Base-by-base conservation (phyloP, 306 rosid species). In the Pueraria montana region DNA sequence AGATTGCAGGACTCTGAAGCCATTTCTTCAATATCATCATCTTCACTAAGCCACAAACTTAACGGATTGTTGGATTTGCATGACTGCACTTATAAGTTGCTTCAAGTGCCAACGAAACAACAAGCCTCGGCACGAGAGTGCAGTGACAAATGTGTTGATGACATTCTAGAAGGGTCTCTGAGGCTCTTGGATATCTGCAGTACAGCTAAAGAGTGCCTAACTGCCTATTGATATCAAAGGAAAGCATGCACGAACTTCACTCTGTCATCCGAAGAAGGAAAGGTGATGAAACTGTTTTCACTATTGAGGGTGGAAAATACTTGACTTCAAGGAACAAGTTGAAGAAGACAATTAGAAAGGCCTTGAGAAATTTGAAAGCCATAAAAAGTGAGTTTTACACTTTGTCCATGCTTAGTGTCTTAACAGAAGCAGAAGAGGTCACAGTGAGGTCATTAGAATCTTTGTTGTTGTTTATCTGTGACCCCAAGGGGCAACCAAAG, bases 151-250 rank as follows among this genome's bases (percentile, higher is more conserved):
- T 72, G 78, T 4, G 24, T 64, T 4, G 71, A 82, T n/a, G 71
- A 26, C 27, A 36, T 64, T 8, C 30, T 82, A 21, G 70, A 76
- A 2, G 82, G 76, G 4, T 59, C 85, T 50, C 11, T 81, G 36
- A 62, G 66, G 76, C 70, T 85, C 36, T 34, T 85, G 27, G 86
- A 82, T 56, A 58, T 78, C 12, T 86, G 81, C 20, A 38, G 0
- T 26, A 5, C 36, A 2, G 61, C 68, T 1, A 55, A 82, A 21
- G 88, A 82, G 52, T 69, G 23, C 24, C 8, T 78, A 8, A 82
- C 42, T 69, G 23, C 24, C 8, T 78, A 8, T 4, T 64, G 3
- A 20, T 18, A 12, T 59, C 85, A 49, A 70, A 61, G 72, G 72
- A 70, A 81, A 66, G 27, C 74, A 14, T 56, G 32, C 63, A 32